Conservation (phyloP, 805 yeast genomes). For the Candida insectorum region DNA sequence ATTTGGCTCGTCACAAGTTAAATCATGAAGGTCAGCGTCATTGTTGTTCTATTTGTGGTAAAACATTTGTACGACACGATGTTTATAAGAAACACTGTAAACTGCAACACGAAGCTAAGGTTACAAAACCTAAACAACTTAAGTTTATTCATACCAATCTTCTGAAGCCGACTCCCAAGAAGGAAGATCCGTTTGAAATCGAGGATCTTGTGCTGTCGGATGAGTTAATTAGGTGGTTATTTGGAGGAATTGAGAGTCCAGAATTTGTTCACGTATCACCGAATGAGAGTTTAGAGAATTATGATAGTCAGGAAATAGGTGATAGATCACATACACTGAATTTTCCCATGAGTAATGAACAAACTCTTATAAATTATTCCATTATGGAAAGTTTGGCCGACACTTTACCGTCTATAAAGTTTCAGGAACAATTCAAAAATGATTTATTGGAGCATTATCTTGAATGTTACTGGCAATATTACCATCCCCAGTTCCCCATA, state of each 20-base stretch:
- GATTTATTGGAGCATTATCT: slow-evolving; percentile 4
- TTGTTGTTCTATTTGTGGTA: slow-evolving; percentile 11
- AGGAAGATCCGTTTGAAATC: neutral
- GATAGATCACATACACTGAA: slow-evolving; percentile 4
- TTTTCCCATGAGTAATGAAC: slow-evolving; percentile 12
- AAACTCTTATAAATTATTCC: slow-evolving; percentile 4
- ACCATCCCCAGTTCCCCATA: slow-evolving; percentile 55
- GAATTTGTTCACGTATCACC: slow-evolving; percentile 7
- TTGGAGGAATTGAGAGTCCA: slow-evolving; percentile 11
- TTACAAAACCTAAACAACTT: slow-evolving; percentile 1
- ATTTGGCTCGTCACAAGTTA: slow-evolving; percentile 11
- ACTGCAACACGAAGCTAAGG: slow-evolving; percentile 8
- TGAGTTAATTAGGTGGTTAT: slow-evolving; percentile 13
- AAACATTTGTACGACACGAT: slow-evolving; percentile 12
- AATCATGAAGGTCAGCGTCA: slow-evolving; percentile 7
- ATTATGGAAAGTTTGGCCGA: slow-evolving; percentile 8
- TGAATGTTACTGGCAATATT: slow-evolving; percentile 48
- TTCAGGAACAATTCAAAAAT: slow-evolving; percentile 8
- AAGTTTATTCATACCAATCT: slow-evolving; percentile 7
- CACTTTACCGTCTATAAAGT: slow-evolving; percentile 9
- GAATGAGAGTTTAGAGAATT: slow-evolving; percentile 8
- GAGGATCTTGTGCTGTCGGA: slow-evolving; percentile 9
- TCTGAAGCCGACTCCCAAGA: neutral
- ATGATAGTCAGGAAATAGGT: no score
- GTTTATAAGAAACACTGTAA: slow-evolving; percentile 12